Evolutionary conservation across 1,139 yeast genomes (phyloP), one percentile per base, ranked within the genome.

Genomic region (Lodderomyces pseudojiufengensis): DNA sequence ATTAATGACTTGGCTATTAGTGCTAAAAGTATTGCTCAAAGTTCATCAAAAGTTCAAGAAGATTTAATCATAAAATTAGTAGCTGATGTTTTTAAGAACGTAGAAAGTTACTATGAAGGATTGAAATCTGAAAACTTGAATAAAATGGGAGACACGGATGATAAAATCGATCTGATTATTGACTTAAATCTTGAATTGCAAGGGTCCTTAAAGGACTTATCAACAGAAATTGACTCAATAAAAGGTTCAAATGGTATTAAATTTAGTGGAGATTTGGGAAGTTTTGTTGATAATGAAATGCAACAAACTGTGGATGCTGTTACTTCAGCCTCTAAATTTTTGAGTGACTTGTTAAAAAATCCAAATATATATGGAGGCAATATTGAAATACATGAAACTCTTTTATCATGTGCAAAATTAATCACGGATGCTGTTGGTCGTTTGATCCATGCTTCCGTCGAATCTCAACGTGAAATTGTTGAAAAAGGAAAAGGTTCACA

Each of bases 381-480:
- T 44, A 55, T 80, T 30, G 84, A 83, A 51, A 79, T 87, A 22
- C 88, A 85, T 55, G 86, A 81, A 47, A 84, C 92, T 1, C 76
- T 88, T 42, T 63, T 87, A 33, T 69, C 82, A 4, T 87, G 94
- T 20, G 95, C 95, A 0, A 76, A 82, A 47, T 86, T 88, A 12
- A 83, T 87, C 18, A 85, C 94, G 2, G 78, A 81, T 44, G 88
- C 95, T 0, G 83, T 88, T 36, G 79, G 83, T 5, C 68, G 76
- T 13, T 73, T 87, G 48, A 82, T 88, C 36, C 65, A 70, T 43
- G 82, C 95, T 2, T 87, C 95, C 2, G 80, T 88, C 15, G 90
- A 79, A 32, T 80, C 94, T 15, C 96, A 87, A 58, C 66, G 76
- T 40, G 96, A 87, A 58, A 86, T 87, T 55, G 95, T 85, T 5